Evolutionary conservation across 306 rosid genomes (phyloP).

Genomic region (Hippophae tibetana): DNA sequence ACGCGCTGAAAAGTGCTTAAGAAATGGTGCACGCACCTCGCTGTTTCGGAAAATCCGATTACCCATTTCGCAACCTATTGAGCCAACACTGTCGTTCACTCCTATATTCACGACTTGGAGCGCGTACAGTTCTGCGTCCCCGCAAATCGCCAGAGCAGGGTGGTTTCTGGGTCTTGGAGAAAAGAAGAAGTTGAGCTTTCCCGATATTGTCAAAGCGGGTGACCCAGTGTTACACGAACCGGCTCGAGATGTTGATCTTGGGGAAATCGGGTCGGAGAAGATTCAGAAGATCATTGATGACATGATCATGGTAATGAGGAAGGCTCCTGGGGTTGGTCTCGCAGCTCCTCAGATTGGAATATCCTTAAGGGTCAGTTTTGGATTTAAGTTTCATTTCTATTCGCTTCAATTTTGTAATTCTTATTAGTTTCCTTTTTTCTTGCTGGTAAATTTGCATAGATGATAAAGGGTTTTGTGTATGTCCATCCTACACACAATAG

Average conservation of each 20-base stretch:
- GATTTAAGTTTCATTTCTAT: background rate
- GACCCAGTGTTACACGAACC: constrained; percentile 91
- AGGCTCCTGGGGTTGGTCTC: constrained; percentile 84
- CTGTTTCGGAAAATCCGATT: constrained; percentile 7
- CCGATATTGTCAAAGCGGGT: constrained; percentile 79
- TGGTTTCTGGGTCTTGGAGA: constrained; percentile 71
- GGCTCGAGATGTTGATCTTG: constrained; percentile 50
- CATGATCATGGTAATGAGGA: constrained; percentile 70
- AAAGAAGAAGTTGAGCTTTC: constrained; percentile 32
- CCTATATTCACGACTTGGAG: constrained; percentile 6
- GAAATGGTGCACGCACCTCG: constrained; percentile 10
- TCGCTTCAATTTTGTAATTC: constrained; percentile 1
- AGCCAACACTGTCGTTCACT: constrained; percentile 10
- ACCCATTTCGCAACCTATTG: constrained; percentile 7
- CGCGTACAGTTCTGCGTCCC: constrained; percentile 25
- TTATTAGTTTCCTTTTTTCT: background rate
- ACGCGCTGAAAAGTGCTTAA: constrained; percentile 15
- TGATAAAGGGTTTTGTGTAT: too few species aligned
- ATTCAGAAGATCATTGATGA: constrained; percentile 79
- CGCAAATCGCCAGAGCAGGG: constrained; percentile 49
- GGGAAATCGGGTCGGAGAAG: constrained; percentile 56
- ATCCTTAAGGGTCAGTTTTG: constrained; percentile 52
- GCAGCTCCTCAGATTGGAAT: constrained; percentile 97
- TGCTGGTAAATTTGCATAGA: constrained; percentile 3
- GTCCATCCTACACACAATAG: too few species aligned